Percentiles rank a stretch among this genome's conserved stretches.
phyloP scores from a whole-genome alignment of 768 basidiomycete species.

The Tephrocybe sp. region DNA sequence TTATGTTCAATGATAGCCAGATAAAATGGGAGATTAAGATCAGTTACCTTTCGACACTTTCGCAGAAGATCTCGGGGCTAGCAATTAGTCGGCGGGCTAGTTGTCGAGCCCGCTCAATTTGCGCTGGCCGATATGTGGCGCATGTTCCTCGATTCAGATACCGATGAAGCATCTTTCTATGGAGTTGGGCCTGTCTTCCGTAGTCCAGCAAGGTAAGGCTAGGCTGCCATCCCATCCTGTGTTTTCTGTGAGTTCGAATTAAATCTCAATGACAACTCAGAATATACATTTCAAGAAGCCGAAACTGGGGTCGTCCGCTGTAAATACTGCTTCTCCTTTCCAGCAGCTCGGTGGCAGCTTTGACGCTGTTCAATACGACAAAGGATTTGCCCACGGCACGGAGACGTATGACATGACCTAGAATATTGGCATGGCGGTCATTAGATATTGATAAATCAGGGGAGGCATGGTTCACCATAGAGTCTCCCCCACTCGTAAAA shows the following conservation, averaged over 20 bases:
- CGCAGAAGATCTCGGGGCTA: neutral
- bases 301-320: conserved; percentile 12
- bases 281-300: conserved; percentile 9
- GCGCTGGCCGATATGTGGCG: conserved; percentile 6
- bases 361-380: conserved; percentile 10
- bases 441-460: neutral
- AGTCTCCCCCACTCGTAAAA: conserved; percentile 3
- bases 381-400: neutral
- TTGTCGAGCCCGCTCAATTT: neutral
- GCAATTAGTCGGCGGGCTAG: neutral
- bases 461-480: neutral
- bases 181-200: conserved; percentile 5
- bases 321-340: conserved; percentile 14
- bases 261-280: neutral
- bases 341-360: conserved; percentile 10
- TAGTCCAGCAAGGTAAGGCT: conserved; percentile 6
- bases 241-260: neutral
- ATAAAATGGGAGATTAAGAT: neutral
- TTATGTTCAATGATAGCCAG: neutral
- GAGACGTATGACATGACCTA: conserved; percentile 14
- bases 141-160: conserved; percentile 5
- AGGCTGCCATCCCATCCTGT: conserved; percentile 4
- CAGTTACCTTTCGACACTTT: neutral
- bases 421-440: neutral
- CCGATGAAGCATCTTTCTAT: conserved; percentile 13